Conservation (phyloP, 352 stramenopile genomes). For the Globisporangium alternatum region DNA sequence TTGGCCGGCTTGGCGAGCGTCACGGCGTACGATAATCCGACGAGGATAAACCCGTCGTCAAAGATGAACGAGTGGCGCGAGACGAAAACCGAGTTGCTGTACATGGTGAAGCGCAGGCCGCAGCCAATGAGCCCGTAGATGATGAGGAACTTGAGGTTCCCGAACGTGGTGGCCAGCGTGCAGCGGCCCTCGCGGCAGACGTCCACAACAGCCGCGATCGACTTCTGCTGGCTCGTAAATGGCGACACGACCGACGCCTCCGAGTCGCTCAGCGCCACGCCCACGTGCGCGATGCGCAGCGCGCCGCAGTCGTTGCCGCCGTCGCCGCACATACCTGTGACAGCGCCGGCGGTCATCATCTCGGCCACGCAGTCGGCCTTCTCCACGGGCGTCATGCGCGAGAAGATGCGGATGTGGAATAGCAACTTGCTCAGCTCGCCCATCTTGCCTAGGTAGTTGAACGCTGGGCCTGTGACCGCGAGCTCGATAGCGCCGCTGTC, state of each 20-base stretch:
- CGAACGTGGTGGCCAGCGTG: slow-evolving; percentile 82
- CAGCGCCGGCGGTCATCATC: slow-evolving; percentile 36
- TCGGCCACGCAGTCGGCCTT: slow-evolving; percentile 41
- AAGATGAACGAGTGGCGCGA: slow-evolving; percentile 75
- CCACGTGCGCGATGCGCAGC: slow-evolving; percentile 71
- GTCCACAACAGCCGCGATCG: slow-evolving; percentile 76
- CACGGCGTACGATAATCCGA: slow-evolving; percentile 71
- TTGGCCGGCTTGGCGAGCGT: slow-evolving; percentile 55
- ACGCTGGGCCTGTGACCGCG: slow-evolving; percentile 37
- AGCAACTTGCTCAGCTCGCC: slow-evolving; percentile 35
- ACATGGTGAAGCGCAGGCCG: slow-evolving; percentile 62
- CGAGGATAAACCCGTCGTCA: slow-evolving; percentile 56
- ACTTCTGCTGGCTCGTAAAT: slow-evolving; percentile 83
- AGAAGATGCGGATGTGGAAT: slow-evolving; percentile 48
- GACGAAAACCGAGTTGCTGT: slow-evolving; percentile 70
- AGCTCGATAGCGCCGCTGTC: slow-evolving; percentile 27
- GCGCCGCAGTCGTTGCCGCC: slow-evolving; percentile 82
- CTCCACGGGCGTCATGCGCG: slow-evolving; percentile 39
- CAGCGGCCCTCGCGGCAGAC: slow-evolving; percentile 85
- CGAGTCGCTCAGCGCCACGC: slow-evolving; percentile 69
- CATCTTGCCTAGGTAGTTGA: slow-evolving; percentile 27
- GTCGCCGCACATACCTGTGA: slow-evolving; percentile 57
- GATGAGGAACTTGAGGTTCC: slow-evolving; percentile 85
- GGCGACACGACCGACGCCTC: slow-evolving; percentile 80
- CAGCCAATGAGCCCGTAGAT: slow-evolving; percentile 84